Evolutionary conservation across 805 yeast species (phyloP), one percentile per base, ranked within the genome.

Genomic region (Yarrowia phangngaensis): DNA sequence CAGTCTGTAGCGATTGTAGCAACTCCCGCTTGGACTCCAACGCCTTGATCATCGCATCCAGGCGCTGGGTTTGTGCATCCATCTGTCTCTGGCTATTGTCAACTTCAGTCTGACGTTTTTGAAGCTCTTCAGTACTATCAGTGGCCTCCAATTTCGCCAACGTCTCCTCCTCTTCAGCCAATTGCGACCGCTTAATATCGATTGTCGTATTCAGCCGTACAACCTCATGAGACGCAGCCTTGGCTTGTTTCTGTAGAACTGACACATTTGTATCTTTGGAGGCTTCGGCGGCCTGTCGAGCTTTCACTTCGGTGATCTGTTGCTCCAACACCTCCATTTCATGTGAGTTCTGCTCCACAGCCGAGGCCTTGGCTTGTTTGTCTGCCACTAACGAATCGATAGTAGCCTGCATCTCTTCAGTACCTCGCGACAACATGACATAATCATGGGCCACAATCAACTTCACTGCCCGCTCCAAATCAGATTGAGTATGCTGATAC

Each of bases 401-500:
- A 7, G 30, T 47, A 2, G 63, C 50, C 46, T 72, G 72, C 50
- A 73, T 71, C 19, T 70, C 66, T 14, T 64, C 64, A 23, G 76
- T 64, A 3, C 68, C 62, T 8, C 68, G 68, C 32, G 75, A 20
- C 32, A 20, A 72, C 26, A 73, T 64, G 24, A 71, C 61, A 60
- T 76, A 89, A 57, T 84, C 88, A 61, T 83, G 83, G 7, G 95
- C 89, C 40, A 81, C 80, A 1, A 87, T 84, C 1, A 86, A 73
- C 56, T 84, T 74, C 13, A 83, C 72, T 24, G 84, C 66, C 32
- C 81, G 79, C 63, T 90, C 97, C 52, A 85, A 68, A 57, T 85
- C 88, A 6, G 84, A 71, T 57, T 84, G 92, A 8, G 84, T 76
- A 51, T 84, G 87, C 66, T 90, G 97, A 63, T 75, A 89, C 60